Evolutionary conservation across 495 filamentous ascomycete genomes (phyloP).

Genomic region (Penicillium daleae): DNA sequence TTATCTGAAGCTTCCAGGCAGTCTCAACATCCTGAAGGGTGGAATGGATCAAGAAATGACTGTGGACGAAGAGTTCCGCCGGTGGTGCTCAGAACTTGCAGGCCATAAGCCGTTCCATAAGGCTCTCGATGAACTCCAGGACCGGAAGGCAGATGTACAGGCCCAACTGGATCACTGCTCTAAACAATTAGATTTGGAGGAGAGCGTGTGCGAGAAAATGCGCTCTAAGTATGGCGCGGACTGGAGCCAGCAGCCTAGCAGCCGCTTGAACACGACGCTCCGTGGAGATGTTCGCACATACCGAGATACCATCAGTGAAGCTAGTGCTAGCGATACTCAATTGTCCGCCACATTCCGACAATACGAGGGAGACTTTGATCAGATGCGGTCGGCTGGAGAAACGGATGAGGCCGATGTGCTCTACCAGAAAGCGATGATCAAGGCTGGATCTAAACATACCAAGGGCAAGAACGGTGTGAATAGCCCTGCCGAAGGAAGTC

Average conservation of each 20-base stretch:
- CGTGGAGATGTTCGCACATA: slow-evolving; percentile 86
- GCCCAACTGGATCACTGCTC: slow-evolving; percentile 74
- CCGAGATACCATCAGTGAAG: slow-evolving; percentile 84
- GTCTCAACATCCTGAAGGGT: slow-evolving; percentile 88
- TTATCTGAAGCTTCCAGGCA: slow-evolving; percentile 87
- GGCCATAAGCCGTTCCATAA: slow-evolving; percentile 74
- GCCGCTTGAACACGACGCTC: slow-evolving; percentile 82
- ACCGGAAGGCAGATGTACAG: slow-evolving; percentile 74
- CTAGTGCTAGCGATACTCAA: slow-evolving; percentile 83
- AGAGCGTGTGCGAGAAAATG: slow-evolving; percentile 99
- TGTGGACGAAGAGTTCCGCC: slow-evolving; percentile 87
- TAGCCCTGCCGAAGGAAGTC: slow-evolving; percentile 74
- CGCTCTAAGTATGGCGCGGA: slow-evolving; percentile 93
- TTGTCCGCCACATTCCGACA: slow-evolving; percentile 81
- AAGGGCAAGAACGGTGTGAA: slow-evolving; percentile 64
- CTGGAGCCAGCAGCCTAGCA: slow-evolving; percentile 97
- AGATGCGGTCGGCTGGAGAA: slow-evolving; percentile 91
- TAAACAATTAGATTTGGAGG: slow-evolving; percentile 92
- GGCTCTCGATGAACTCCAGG: slow-evolving; percentile 77
- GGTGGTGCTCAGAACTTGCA: slow-evolving; percentile 90
- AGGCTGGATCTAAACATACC: slow-evolving; percentile 61
- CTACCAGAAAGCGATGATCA: slow-evolving; percentile 82
- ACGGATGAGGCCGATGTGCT: slow-evolving; percentile 86
- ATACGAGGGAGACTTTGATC: slow-evolving; percentile 86
- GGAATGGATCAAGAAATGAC: slow-evolving; percentile 88